phyloP scores from a whole-genome alignment of 2,329 filamentous ascomycete species.

The Dothideomycetes sp. region DNA sequence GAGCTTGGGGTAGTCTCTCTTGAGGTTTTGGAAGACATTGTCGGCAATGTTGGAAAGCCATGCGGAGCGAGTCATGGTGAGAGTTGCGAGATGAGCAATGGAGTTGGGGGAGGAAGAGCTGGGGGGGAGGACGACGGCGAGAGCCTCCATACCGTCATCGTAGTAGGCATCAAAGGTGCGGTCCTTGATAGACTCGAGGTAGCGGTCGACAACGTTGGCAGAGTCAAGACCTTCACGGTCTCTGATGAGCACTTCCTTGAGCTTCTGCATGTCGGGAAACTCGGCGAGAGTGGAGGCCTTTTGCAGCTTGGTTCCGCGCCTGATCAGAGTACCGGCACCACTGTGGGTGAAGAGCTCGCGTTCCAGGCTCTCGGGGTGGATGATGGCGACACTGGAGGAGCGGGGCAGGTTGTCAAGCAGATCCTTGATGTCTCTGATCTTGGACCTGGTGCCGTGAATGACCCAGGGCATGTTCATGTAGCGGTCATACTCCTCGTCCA shows the following conservation, averaged over 20 bases:
- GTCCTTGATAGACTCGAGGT: conserved; percentile 65
- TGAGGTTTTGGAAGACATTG: conserved; percentile 86
- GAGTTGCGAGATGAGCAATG: conserved; percentile 74
- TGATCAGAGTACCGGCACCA: conserved; percentile 84
- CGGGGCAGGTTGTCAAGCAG: conserved; percentile 78
- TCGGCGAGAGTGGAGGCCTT: conserved; percentile 60
- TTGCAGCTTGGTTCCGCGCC: conserved; percentile 80
- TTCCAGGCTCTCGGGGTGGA: conserved; percentile 89
- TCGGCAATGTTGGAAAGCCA: conserved; percentile 94
- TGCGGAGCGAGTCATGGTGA: conserved; percentile 86
- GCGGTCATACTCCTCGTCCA: conserved; percentile 90
- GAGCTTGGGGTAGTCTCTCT: conserved; percentile 83
- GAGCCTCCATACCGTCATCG: conserved; percentile 84
- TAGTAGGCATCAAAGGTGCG: conserved; percentile 87
- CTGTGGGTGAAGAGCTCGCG: conserved; percentile 96
- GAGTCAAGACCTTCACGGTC: conserved; percentile 76
- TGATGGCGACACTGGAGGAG: conserved; percentile 92
- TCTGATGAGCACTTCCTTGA: conserved; percentile 73
- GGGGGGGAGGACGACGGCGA: conserved; percentile 77
- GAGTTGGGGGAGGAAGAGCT: conserved; percentile 50
- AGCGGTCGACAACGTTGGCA: conserved; percentile 73
- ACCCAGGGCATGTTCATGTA: conserved; percentile 94
- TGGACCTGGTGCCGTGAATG: conserved; percentile 83
- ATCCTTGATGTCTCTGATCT: conserved; percentile 97
- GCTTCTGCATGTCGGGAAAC: conserved; percentile 62